These are phyloP conservation scores for Phytopythium vexans DNA, from an alignment of 352 stramenopile species.

Conservation along the genomic window DNA sequence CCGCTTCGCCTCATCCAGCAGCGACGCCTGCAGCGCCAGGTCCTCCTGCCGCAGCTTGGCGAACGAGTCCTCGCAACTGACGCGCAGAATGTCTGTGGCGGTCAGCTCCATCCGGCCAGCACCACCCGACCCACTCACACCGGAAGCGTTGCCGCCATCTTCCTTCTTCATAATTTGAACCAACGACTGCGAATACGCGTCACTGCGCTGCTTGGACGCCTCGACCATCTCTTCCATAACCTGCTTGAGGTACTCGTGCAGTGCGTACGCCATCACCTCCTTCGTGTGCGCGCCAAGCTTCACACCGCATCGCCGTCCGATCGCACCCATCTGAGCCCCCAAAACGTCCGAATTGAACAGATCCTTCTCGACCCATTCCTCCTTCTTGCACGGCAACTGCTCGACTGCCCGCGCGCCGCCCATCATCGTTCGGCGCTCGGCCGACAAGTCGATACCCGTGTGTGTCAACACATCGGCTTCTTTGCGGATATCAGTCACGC, in stretches of 20 bases:
- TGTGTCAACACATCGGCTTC: slow-evolving; percentile 85
- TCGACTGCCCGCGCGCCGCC: slow-evolving; percentile 42
- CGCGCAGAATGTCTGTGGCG: slow-evolving; percentile 75
- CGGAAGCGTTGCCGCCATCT: slow-evolving; percentile 5
- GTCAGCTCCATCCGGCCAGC: slow-evolving; percentile 46
- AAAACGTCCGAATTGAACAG: slow-evolving; percentile 76
- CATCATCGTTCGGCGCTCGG: slow-evolving; percentile 80
- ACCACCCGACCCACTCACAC: slow-evolving; percentile 9
- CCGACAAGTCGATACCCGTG: slow-evolving; percentile 72
- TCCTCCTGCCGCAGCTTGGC: slow-evolving; percentile 61
- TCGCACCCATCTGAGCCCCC: slow-evolving; percentile 46
- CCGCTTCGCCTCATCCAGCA: slow-evolving; percentile 77
- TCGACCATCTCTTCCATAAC: slow-evolving; percentile 86
- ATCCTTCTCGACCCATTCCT: slow-evolving; percentile 78
- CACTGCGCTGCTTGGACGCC: slow-evolving; percentile 67
- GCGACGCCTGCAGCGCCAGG: slow-evolving; percentile 40
- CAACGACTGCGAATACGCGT: slow-evolving; percentile 44
- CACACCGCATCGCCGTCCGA: slow-evolving; percentile 47
- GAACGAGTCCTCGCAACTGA: slow-evolving; percentile 85
- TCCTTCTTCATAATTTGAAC: slow-evolving; percentile 48
- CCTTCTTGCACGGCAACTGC: slow-evolving; percentile 63
- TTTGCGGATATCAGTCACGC: slow-evolving; percentile 66
- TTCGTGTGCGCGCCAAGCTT: slow-evolving; percentile 50
- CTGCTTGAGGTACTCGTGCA: slow-evolving; percentile 86
- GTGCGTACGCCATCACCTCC: slow-evolving; percentile 80